Percentiles rank a stretch among this genome's conserved stretches.
Evolutionary conservation across 2,329 filamentous ascomycete species (phyloP).

Genomic region (Helminthosporium solani): DNA sequence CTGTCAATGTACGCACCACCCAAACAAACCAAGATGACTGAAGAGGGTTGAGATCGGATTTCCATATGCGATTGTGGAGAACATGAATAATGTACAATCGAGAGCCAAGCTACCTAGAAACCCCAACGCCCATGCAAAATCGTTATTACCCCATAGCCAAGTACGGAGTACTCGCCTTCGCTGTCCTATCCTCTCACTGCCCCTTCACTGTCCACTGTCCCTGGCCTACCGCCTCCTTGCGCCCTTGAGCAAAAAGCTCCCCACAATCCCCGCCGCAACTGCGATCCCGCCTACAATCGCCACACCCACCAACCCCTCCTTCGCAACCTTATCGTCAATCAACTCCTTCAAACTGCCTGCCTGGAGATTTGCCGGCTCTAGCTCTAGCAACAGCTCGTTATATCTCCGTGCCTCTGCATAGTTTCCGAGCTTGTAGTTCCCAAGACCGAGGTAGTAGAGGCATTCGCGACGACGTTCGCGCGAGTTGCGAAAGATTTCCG

Average conservation of each 20-base stretch:
- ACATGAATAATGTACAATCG: conserved; percentile 18
- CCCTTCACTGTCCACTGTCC: neutral
- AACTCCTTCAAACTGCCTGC: conserved; percentile 80
- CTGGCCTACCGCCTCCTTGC: conserved; percentile 58
- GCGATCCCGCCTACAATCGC: conserved; percentile 93
- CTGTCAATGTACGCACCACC: neutral
- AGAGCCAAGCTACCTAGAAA: conserved; percentile 7
- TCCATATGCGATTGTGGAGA: neutral
- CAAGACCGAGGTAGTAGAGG: conserved; percentile 94
- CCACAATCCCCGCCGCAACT: conserved; percentile 89
- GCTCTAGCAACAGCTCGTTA: conserved; percentile 87
- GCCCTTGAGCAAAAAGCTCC: conserved; percentile 80
- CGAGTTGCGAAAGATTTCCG: conserved; percentile 92
- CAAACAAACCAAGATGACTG: conserved; percentile 6
- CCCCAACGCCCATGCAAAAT: conserved; percentile 30
- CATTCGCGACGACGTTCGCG: conserved; percentile 95
- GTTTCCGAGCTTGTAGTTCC: conserved; percentile 98
- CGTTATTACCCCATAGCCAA: neutral
- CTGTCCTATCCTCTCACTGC: neutral
- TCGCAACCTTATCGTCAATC: conserved; percentile 95
- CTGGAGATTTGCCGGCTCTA: conserved; percentile 89
- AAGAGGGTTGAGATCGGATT: neutral
- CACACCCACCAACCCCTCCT: conserved; percentile 89
- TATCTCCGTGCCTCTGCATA: conserved; percentile 93
- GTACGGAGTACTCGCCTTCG: too few species aligned